Base-by-base conservation (phyloP, 768 basidiomycete species). In the Pholiota conissans region DNA sequence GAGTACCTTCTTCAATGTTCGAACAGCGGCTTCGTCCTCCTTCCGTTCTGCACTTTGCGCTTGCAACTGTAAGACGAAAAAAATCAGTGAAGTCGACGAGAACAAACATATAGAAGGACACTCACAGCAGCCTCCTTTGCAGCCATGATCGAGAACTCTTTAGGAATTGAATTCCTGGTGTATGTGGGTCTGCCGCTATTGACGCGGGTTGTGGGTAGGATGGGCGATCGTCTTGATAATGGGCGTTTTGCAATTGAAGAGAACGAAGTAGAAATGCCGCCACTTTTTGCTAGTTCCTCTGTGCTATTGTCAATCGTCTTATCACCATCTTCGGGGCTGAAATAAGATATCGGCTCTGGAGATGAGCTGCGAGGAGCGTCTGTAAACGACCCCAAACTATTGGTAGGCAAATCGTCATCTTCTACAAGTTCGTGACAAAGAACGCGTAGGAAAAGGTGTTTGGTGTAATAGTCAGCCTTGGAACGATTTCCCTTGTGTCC, bases 401-500 rank as follows among this genome's bases (percentile, higher is more conserved):
- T 56, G 35, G 18, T 14, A 49, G 35, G 57, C 30, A 18, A n/a
- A n/a, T 5, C 18, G 29, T 70, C 71, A 18, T 76, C 72, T 37
- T 71, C 71, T 5, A 65, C 68, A 26, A 90, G 74, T 46, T 84
- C 76, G 64, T 92, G 90, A 59, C 82, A 82, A 22, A 91, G 77
- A 30, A 89, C 72, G 18, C 85, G 82, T 34, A 90, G 72, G 73
- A 91, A 91, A 20, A 92, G 79, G 64, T 91, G 89, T 57, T 81
- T 78, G 14, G 69, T 60, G 71, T 87, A 91, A 66, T 90, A 91
- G 65, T 90, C 88, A 10, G 79, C 80, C 70, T 90, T 86, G 6
- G 87, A 88, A 48, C 86, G 81, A 27, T 74, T 79, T 32, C 81
- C 78, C 18, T 75, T 73, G 32, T 80, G 76, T 30, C 79, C 75